Conservation (phyloP, 352 stramenopile genomes). For the Globisporangium cylindrosporum region DNA sequence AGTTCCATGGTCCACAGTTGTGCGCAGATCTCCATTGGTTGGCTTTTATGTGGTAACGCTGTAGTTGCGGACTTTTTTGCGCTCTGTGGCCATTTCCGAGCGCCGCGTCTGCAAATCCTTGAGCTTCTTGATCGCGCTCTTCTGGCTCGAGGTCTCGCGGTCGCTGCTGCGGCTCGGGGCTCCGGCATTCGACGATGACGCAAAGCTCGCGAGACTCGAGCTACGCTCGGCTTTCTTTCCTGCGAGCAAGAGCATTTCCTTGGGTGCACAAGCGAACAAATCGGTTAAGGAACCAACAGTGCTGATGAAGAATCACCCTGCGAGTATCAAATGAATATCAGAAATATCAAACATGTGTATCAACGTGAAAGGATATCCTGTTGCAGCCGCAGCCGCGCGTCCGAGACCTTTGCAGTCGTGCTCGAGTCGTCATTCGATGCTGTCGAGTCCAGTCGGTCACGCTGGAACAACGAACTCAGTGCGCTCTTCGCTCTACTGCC, state of each 20-base stretch:
- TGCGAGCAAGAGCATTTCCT: conserved; percentile 68
- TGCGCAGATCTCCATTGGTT: background rate
- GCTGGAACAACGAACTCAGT: conserved; percentile 34
- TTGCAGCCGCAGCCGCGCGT: conserved; percentile 60
- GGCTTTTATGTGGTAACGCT: conserved; percentile 34
- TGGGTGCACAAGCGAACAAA: conserved; percentile 20
- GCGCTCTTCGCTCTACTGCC: conserved; percentile 13
- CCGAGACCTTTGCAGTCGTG: conserved; percentile 39
- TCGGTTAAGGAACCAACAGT: conserved; percentile 14
- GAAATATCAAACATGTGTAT: background rate
- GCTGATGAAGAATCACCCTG: background rate
- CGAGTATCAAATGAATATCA: background rate
- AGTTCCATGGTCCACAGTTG: background rate
- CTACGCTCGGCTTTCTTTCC: conserved; percentile 48
- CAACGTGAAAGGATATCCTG: conserved; percentile 39
- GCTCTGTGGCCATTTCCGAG: conserved; percentile 70
- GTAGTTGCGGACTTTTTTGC: conserved; percentile 82
- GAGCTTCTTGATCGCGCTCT: conserved; percentile 58
- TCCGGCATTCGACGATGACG: background rate
- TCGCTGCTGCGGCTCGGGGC: conserved; percentile 31
- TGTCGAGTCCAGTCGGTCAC: conserved; percentile 25
- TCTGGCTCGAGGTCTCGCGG: conserved; percentile 62
- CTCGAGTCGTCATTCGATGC: conserved; percentile 14
- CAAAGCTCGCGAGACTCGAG: conserved; percentile 37
- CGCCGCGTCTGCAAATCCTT: conserved; percentile 72